Evolutionary conservation across 2,329 filamentous ascomycete genomes (phyloP).

Genomic region (Phialocephala subalpina): DNA sequence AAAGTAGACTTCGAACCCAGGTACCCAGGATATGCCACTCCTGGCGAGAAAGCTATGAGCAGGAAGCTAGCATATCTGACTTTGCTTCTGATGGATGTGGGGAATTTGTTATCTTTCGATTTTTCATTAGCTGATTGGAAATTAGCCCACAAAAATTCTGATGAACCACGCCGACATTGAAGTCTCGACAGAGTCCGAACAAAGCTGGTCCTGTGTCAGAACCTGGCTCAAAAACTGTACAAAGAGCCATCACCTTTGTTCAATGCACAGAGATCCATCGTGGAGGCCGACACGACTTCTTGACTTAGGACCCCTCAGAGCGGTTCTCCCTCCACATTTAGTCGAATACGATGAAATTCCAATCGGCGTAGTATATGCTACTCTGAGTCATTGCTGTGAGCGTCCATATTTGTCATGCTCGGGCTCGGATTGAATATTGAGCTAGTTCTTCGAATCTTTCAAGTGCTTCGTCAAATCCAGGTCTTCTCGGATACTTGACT

Average conservation of each 20-base stretch:
- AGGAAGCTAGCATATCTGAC: no score
- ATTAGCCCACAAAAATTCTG: no score
- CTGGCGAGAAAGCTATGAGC: no score
- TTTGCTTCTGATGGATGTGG: no score
- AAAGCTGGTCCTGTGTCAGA: not conserved
- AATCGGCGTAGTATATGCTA: not conserved
- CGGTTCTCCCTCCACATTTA: not conserved
- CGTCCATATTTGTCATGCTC: not conserved
- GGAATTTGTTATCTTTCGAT: no score
- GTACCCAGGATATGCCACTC: no score
- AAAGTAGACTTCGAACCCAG: no score
- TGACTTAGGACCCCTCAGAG: not conserved
- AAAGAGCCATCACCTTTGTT: not conserved
- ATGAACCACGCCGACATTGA: not conserved
- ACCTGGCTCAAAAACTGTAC: not conserved
- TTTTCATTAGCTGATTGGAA: no score
- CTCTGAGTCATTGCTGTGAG: conserved; percentile 4
- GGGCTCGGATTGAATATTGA: not conserved
- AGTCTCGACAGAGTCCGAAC: not conserved
- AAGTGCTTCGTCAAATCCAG: not conserved
- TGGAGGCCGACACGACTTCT: conserved; percentile 4
- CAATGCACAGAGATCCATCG: not conserved
- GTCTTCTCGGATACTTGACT: not conserved
- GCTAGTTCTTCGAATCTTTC: no score
- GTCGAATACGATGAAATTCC: not conserved